A percentile compares a stretch with the other conserved stretches of the same genome.
Evolutionary conservation across 1,139 yeast genomes (phyloP).

Genomic region (Zygoascus meyerae): DNA sequence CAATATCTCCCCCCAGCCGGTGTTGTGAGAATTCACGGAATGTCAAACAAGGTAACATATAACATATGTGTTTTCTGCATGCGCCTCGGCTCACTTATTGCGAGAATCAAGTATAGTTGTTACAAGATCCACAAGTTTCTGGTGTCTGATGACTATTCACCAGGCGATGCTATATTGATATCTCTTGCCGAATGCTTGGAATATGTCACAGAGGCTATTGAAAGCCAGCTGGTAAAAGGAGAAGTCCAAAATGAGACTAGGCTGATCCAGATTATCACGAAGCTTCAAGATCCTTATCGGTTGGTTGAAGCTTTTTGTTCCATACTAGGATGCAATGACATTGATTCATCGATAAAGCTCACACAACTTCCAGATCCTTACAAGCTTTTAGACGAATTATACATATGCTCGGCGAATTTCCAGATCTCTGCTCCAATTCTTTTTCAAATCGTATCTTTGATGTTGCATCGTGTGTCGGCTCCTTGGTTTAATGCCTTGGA

Average conservation of each 20-base stretch:
- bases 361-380: constrained; percentile 25
- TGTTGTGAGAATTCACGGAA: constrained; percentile 19
- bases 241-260: constrained; percentile 1
- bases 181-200: constrained; percentile 29
- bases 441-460: constrained; percentile 18
- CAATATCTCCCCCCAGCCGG: constrained; percentile 5
- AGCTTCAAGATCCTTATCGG: constrained; percentile 18
- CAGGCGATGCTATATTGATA: constrained; percentile 22
- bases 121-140: constrained; percentile 13
- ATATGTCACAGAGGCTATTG: constrained; percentile 20
- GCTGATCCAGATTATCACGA: constrained; percentile 18
- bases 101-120: constrained; percentile 25
- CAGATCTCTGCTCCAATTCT: constrained; percentile 20
- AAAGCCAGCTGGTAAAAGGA: constrained; percentile 5
- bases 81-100: constrained; percentile 25
- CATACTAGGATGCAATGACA: constrained; percentile 30
- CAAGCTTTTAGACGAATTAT: constrained; percentile 26
- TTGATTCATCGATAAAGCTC: constrained; percentile 20
- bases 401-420: constrained; percentile 19
- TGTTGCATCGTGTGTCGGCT: constrained; percentile 20
- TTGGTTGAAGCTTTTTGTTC: constrained; percentile 24
- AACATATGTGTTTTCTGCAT: constrained; percentile 19
- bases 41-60: constrained; percentile 16
- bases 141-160: constrained; percentile 9
- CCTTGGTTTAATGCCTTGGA: constrained; percentile 26